Evolutionary conservation across 2,329 filamentous ascomycete species (phyloP), one percentile per base, ranked within the genome.

Genomic region (Fusarium duplospermum): DNA sequence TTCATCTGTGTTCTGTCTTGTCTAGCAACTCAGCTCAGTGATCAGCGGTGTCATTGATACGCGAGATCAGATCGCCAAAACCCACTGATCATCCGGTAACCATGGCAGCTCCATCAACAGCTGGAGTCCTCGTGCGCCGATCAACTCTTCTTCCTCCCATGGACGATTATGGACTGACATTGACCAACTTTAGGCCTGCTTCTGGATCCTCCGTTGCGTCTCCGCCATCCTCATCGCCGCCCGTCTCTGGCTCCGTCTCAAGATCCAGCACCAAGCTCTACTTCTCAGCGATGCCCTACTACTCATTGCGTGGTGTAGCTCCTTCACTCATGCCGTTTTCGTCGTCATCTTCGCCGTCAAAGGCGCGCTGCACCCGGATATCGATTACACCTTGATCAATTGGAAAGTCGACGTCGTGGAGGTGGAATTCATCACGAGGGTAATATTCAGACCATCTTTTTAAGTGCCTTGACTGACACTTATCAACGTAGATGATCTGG

Each of bases 321-420:
- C 69, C 4, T 52, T 65, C n/a, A 11, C 40, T 6, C 36, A 61
- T 4, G 57, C 72, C 6, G 11, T 31, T 8, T 73, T 69, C 13
- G 67, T 73, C 1, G n/a, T 75, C 9, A 11, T 73, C 0, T 35
- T 68, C 2, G 7, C 60, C 2, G 45, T 45, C 5, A 54, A 69
- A 24, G 72, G 64, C 4, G 62, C 45, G 2, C 18, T 75, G 4
- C 29, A 50, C 8, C 31, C 73, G 0, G n/a, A 62, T 4, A 68
- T 69, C 13, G 64, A 73, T 33, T 75, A 73, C 1, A 75, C 69
- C 1, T 31, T 75, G 6, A 13, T 3, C 2, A 75, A 75, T n/a
- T 75, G 54, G 45, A 24, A 73, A 29, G 59, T 47, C 1, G 18
- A 69, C 3, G 60, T 59, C 1, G 56, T 73, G 31, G 67, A 38